phyloP scores from a whole-genome alignment of 495 filamentous ascomycete species.

The Xylaria cubensis region DNA sequence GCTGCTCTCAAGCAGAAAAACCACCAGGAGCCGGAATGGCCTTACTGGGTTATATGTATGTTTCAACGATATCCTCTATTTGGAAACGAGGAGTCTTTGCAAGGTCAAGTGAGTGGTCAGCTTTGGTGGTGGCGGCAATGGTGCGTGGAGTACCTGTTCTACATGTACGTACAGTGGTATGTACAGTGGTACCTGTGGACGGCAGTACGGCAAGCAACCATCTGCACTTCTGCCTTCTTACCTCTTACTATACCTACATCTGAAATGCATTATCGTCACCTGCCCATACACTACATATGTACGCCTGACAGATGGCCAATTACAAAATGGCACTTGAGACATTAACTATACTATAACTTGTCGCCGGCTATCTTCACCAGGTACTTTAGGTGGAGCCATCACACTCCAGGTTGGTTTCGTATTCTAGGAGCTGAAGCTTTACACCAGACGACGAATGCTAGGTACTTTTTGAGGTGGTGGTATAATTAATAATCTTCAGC shows the following conservation, averaged over 20 bases:
- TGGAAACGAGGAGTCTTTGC: slow-evolving; percentile 11
- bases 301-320: slow-evolving; percentile 1
- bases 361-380: not conserved
- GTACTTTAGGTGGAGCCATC: slow-evolving; percentile 11
- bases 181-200: slow-evolving; percentile 2
- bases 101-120: slow-evolving; percentile 10
- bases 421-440: slow-evolving; percentile 30
- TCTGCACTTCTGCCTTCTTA: not conserved
- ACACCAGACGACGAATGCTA: not conserved
- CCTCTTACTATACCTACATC: not conserved
- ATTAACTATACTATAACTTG: not conserved
- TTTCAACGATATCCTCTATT: slow-evolving; percentile 2
- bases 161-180: not conserved
- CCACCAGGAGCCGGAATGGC: not conserved
- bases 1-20: not conserved
- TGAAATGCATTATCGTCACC: slow-evolving; percentile 1
- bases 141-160: slow-evolving; percentile 13
- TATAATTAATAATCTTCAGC: not conserved
- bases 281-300: not conserved
- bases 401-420: slow-evolving; percentile 26
- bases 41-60: not conserved
- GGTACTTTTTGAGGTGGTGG: not conserved
- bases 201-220: slow-evolving; percentile 7
- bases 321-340: slow-evolving; percentile 2
- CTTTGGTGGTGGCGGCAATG: slow-evolving; percentile 3